Evolutionary conservation across 2,329 filamentous ascomycete species (phyloP), one percentile per base, ranked within the genome.

Genomic region (Sporothrix humicola): DNA sequence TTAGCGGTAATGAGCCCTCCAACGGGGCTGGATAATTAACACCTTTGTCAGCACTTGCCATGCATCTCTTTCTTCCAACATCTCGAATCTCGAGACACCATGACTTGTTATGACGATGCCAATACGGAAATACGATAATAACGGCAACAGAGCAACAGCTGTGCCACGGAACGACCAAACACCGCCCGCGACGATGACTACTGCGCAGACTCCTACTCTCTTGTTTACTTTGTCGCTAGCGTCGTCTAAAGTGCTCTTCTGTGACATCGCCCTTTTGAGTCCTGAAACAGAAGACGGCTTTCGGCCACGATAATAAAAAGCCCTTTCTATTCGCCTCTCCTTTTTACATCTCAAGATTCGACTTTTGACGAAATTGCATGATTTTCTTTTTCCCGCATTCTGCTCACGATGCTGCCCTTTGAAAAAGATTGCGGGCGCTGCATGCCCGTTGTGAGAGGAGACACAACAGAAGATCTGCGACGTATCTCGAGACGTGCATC

Each of bases 401-500:
- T n/a, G 20, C 37, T 63, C 15, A 10, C 8, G n/a, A 63, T 23
- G 59, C 20, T 9, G 59, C 9, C 37, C 44, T 31, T 44, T 17
- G 13, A 44, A 42, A 42, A 9, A 31, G 2, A 4, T 42, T 1
- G 13, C 37, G 20, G 12, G 59, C 59, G 59, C 17, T n/a, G 13
- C 59, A n/a, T 68, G 63, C 63, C 63, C 63, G 63, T 20, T 52
- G 31, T 68, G 44, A n/a, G n/a, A 50, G 63, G 44, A 37, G 56
- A 52, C 12, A 69, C 46, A 52, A 48, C n/a, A 1, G 7, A 58
- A 69, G 54, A 69, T 72, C 73, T 72, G 73, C 65, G 75, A 76
- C 73, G 73, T 59, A 31, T 72, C 20, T 65, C 72, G 74, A 75
- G 74, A 74, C 74, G 58, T 61, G 37, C 56, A 37, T 71, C 69